These are phyloP conservation scores for Ophiostoma sp. DNA, from an alignment of 2,329 filamentous ascomycete genomes.

Conservation along the genomic window DNA sequence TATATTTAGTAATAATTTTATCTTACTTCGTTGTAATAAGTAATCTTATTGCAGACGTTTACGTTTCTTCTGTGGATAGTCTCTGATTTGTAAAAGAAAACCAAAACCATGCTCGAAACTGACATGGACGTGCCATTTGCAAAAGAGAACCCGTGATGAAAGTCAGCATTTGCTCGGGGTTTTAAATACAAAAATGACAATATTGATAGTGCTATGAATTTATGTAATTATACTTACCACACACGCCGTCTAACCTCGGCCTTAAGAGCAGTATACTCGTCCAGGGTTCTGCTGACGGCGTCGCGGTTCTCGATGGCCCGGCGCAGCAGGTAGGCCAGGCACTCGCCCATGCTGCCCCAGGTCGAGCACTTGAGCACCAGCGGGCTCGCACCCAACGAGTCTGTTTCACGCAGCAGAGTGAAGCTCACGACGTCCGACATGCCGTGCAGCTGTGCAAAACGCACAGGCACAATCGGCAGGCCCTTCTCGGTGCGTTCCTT, in stretches of 20 bases:
- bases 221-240: not conserved
- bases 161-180: too few species aligned
- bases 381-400: not conserved
- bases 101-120: too few species aligned
- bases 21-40: too few species aligned
- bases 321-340: slow-evolving; percentile 10
- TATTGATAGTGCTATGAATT: not conserved
- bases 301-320: slow-evolving; percentile 14
- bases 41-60: too few species aligned
- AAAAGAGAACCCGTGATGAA: too few species aligned
- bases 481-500: not conserved
- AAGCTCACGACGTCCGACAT: slow-evolving; percentile 13
- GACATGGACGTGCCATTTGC: too few species aligned
- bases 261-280: slow-evolving; percentile 10
- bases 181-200: not conserved
- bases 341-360: slow-evolving; percentile 8
- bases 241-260: not conserved
- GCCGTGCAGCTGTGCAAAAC: slow-evolving; percentile 11
- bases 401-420: not conserved
- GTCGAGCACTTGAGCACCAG: slow-evolving; percentile 13
- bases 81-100: too few species aligned
- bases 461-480: not conserved
- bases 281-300: slow-evolving; percentile 8
- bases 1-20: too few species aligned
- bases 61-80: too few species aligned